Percentiles rank a stretch among this genome's conserved stretches.
Conservation (phyloP, 108 stramenopile species). For the Discostella pseudostelligera region DNA sequence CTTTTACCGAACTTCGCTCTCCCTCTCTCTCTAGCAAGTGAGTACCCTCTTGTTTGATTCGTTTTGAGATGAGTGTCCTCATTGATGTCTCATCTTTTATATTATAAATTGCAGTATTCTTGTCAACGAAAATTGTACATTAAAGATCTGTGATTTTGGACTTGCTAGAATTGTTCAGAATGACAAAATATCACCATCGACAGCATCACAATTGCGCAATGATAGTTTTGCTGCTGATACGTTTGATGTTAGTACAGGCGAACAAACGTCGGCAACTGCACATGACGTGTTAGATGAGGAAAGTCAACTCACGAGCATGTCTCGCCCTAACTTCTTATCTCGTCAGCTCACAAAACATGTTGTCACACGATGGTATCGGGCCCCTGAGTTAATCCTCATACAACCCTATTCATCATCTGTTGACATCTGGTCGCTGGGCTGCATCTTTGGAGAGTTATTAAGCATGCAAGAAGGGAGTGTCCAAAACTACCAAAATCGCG, state of each 20-base stretch:
- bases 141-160: constrained; percentile 99
- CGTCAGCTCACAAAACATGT: constrained; percentile 97
- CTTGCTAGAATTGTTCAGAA: constrained; percentile 90
- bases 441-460: constrained; percentile 86
- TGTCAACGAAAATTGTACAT: constrained; percentile 95
- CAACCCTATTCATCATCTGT: constrained; percentile 96
- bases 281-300: constrained; percentile 18
- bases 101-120: constrained; percentile 93
- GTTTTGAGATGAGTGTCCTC: too few species aligned
- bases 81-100: too few species aligned
- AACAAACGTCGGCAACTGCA: constrained; percentile 9
- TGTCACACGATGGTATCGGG: constrained; percentile 98
- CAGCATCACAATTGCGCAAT: constrained; percentile 14
- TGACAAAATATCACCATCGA: constrained; percentile 26
- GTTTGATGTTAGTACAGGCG: not conserved
- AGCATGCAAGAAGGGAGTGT: constrained; percentile 94
- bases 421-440: constrained; percentile 96
- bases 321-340: constrained; percentile 60
- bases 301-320: constrained; percentile 18
- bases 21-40: constrained; percentile 14
- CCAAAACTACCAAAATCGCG: constrained; percentile 86
- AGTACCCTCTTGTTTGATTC: constrained; percentile 2
- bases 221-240: constrained; percentile 5
- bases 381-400: constrained; percentile 96
- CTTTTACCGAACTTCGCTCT: not conserved